Evolutionary conservation across 2,329 filamentous ascomycete species (phyloP).

Genomic region (Colletotrichum somersetense): DNA sequence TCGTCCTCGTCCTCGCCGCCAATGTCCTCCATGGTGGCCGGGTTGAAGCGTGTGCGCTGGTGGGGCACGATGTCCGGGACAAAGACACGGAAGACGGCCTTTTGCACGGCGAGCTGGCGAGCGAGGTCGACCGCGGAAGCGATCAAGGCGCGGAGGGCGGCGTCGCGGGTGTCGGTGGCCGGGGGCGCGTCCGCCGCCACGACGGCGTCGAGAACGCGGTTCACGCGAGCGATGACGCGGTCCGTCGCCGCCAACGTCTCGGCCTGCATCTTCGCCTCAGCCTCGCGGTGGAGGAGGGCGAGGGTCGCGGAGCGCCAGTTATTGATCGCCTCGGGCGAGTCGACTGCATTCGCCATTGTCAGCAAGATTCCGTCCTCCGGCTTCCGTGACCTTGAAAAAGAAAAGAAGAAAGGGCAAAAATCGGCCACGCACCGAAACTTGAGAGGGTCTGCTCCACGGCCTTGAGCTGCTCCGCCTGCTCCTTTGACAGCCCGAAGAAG

Average conservation of each 20-base stretch:
- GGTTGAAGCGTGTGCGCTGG: constrained; percentile 68
- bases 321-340: constrained; percentile 67
- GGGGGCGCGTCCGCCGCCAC: constrained; percentile 60
- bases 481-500: constrained; percentile 71
- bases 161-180: constrained; percentile 60
- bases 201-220: constrained; percentile 59
- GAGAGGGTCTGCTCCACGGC: constrained; percentile 61
- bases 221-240: constrained; percentile 60
- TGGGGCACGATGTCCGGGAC: constrained; percentile 68
- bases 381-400: constrained; percentile 8
- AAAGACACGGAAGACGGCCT: constrained; percentile 67
- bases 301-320: constrained; percentile 77
- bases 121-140: constrained; percentile 67
- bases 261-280: constrained; percentile 58
- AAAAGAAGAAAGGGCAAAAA: constrained; percentile 8
- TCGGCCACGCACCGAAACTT: constrained; percentile 43
- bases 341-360: constrained; percentile 46
- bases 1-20: constrained; percentile 72
- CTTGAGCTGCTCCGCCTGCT: constrained; percentile 65
- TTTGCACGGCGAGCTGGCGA: constrained; percentile 68
- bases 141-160: constrained; percentile 66
- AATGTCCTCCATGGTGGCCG: constrained; percentile 74
- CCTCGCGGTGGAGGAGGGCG: constrained; percentile 68
- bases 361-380: neutral
- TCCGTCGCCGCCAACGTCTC: constrained; percentile 60